A percentile compares a stretch with the other conserved stretches of the same genome.
Evolutionary conservation across 2,329 filamentous ascomycete genomes (phyloP).

Genomic region (Aspergillus oerlinghausenensis): DNA sequence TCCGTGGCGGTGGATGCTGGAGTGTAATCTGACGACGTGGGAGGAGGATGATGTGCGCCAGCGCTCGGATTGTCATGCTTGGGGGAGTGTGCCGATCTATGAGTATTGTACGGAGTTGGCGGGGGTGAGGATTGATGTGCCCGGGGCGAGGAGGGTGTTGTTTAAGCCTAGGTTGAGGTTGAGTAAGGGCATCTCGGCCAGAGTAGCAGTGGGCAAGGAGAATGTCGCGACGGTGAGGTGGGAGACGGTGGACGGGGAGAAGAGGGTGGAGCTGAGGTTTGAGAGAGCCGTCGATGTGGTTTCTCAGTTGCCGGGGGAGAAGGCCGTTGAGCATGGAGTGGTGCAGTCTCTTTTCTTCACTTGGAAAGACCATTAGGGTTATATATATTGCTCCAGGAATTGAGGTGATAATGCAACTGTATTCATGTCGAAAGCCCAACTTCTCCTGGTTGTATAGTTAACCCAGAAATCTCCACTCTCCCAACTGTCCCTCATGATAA

Average conservation of each 20-base stretch:
- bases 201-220: conserved; percentile 17
- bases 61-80: conserved; percentile 44
- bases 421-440: conserved; percentile 20
- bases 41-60: conserved; percentile 41
- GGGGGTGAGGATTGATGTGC: conserved; percentile 13
- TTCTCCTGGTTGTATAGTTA: conserved; percentile 18
- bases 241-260: conserved; percentile 4
- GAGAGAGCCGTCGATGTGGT: conserved; percentile 15
- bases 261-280: conserved; percentile 13
- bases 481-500: conserved; percentile 17
- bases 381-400: too few relatives aligned
- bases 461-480: conserved; percentile 20
- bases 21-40: conserved; percentile 39
- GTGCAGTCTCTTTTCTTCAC: not conserved
- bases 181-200: conserved; percentile 7
- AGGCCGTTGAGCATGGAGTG: conserved; percentile 13
- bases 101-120: conserved; percentile 39
- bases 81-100: conserved; percentile 42
- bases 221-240: conserved; percentile 21
- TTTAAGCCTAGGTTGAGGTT: conserved; percentile 19
- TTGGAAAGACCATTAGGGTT: not conserved
- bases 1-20: conserved; percentile 38
- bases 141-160: conserved; percentile 12
- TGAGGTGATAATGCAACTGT: too few relatives aligned
- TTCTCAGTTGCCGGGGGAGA: conserved; percentile 13